Evolutionary conservation across 768 basidiomycete genomes (phyloP), one percentile per base, ranked within the genome.

Genomic region (Hygrocybe punicea): DNA sequence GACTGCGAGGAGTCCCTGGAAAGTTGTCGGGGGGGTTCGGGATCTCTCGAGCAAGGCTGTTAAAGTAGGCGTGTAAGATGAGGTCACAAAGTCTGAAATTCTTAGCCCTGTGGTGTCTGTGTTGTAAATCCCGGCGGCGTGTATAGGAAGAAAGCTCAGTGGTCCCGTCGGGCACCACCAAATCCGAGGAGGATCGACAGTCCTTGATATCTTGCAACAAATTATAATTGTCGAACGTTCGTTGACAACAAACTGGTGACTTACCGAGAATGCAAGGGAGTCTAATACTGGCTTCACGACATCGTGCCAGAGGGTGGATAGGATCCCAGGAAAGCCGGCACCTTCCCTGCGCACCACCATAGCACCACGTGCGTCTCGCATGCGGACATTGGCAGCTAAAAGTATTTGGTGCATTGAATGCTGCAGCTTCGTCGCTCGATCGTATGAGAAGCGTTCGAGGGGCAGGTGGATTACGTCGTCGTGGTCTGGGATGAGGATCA

Each of bases 71-170:
- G 59, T 62, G 35, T 64, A 66, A 6, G 63, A 66, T 8, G 65
- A 62, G 44, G 59, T 58, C 1, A 60, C 59, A 55, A 53, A 64
- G 37, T 63, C 57, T 24, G 57, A 23, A 25, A 51, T 37, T 16
- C 29, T 56, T 21, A 21, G 4, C 8, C 16, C 51, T 35, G 47
- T 34, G 16, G 37, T 47, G 11, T 44, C 42, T 17, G 39, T 29
- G 46, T 23, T 25, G 47, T 63, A 60, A 33, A 55, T 45, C 5
- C 61, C 63, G 33, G 61, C 63, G 2, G 65, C 61, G 40, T 62
- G 65, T 25, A 65, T 46, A 7, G 63, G 61, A n/a, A 65, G 59
- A 49, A 58, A 62, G 2, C 58, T 33, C 46, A 65, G 52, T 13
- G 57, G 53, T 7, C 60, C 60, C 17, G 58, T 59, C 9, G 51